Evolutionary conservation across 805 yeast species (phyloP).

Genomic region (Myxozyma mucilagina): DNA sequence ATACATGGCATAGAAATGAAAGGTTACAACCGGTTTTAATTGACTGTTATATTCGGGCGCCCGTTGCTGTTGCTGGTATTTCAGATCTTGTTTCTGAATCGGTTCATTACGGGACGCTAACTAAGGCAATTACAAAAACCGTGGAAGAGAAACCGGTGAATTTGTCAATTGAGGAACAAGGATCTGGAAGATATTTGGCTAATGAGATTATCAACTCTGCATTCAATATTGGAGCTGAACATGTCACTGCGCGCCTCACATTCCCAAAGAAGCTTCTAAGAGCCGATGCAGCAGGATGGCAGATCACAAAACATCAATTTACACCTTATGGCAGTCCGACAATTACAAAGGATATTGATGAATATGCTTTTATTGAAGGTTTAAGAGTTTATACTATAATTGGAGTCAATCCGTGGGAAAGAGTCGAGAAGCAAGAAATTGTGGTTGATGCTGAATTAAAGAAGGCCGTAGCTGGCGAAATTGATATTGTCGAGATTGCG

Average conservation of each 20-base stretch:
- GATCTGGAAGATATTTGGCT: slow-evolving; percentile 45
- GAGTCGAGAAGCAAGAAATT: slow-evolving; percentile 78
- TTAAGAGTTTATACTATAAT: slow-evolving; percentile 71
- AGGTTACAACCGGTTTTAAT: slow-evolving; percentile 63
- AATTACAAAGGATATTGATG: slow-evolving; percentile 24
- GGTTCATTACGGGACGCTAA: slow-evolving; percentile 83
- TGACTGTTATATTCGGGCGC: slow-evolving; percentile 61
- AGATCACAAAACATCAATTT: slow-evolving; percentile 41
- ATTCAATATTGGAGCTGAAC: slow-evolving; percentile 50
- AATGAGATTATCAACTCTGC: slow-evolving; percentile 50
- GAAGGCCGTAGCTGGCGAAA: slow-evolving; percentile 34
- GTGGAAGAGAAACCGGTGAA: slow-evolving; percentile 47
- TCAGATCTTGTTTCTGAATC: slow-evolving; percentile 81
- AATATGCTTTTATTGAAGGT: slow-evolving; percentile 48
- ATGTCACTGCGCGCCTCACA: slow-evolving; percentile 46
- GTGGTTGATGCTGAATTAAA: slow-evolving; percentile 55
- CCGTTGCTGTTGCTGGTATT: slow-evolving; percentile 69
- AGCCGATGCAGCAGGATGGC: slow-evolving; percentile 52
- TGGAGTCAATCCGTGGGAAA: slow-evolving; percentile 91
- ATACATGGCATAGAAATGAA: slow-evolving; percentile 33
- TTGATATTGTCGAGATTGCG: slow-evolving; percentile 40
- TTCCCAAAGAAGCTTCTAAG: slow-evolving; percentile 61
- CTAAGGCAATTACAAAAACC: slow-evolving; percentile 59
- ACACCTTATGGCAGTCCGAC: slow-evolving; percentile 21
- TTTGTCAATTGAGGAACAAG: slow-evolving; percentile 33